A percentile compares a stretch with the other conserved stretches of the same genome.
phyloP scores from a whole-genome alignment of 73 alveolate species.

The Paraurostyla sp. region DNA sequence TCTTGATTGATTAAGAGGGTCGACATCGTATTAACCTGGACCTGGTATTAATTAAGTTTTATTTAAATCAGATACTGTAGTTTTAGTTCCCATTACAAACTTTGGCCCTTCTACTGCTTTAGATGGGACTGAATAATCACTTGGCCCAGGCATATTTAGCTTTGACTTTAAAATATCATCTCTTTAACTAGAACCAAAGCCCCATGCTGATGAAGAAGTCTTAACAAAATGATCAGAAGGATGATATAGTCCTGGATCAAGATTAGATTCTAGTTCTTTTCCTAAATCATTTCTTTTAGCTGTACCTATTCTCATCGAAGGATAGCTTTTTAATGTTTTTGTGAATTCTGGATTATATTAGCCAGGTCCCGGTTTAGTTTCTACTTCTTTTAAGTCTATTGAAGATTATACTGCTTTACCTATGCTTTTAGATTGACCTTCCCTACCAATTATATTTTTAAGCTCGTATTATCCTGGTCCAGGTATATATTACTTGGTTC shows the following conservation, averaged over 20 bases:
- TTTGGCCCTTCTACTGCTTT: constrained; percentile 60
- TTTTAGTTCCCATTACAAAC: constrained; percentile 54
- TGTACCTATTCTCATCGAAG: constrained; percentile 5
- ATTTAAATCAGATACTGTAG: neutral
- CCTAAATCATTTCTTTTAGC: constrained; percentile 1
- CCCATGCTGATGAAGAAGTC: neutral
- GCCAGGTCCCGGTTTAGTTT: constrained; percentile 59
- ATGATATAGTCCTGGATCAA: constrained; percentile 46
- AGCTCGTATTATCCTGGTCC: constrained; percentile 60
- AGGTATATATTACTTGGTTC: neutral
- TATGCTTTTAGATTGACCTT: constrained; percentile 12
- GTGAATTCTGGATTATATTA: constrained; percentile 29
- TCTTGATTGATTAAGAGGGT: neutral
- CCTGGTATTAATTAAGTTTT: neutral
- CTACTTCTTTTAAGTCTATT: neutral
- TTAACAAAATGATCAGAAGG: neutral
- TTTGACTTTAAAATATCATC: neutral
- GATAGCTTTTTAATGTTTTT: neutral
- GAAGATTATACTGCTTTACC: neutral
- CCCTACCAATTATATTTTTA: constrained; percentile 1
- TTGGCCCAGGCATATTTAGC: constrained; percentile 47
- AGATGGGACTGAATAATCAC: constrained; percentile 51
- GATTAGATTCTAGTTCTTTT: neutral
- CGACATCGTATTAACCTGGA: constrained; percentile 16
- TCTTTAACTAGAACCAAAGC: constrained; percentile 56